Evolutionary conservation across 23 red algal species (phyloP).

Genomic region (Chondrus crispus): DNA sequence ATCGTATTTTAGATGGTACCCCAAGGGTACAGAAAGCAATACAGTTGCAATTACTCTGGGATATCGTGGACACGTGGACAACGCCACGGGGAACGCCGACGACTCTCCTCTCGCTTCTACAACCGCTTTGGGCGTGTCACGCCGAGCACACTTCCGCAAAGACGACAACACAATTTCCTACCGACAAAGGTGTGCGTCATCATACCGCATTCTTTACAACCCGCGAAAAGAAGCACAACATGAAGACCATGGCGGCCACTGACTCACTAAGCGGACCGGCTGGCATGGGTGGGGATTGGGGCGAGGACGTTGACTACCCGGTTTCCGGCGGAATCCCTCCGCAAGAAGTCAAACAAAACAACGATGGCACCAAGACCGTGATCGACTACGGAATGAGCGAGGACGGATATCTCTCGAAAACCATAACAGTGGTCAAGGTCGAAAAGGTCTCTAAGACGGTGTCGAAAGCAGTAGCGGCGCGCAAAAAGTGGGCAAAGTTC

Average conservation of each 20-base stretch:
- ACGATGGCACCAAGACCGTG: conserved; percentile 84
- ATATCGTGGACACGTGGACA: no score
- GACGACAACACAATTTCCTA: no score
- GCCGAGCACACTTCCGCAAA: no score
- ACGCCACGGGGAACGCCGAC: no score
- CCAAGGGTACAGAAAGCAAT: no score
- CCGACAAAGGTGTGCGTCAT: no score
- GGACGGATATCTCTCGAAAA: conserved; percentile 76
- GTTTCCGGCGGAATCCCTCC: conserved; percentile 66
- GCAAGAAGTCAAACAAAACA: conserved; percentile 72
- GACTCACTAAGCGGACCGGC: neutral
- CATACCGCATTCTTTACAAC: no score
- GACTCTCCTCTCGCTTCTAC: no score
- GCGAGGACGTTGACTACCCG: conserved; percentile 65
- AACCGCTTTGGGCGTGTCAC: no score
- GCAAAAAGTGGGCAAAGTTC: conserved; percentile 90
- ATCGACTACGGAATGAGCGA: conserved; percentile 86
- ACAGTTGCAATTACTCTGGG: no score
- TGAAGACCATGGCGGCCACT: neutral
- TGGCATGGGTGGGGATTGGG: conserved; percentile 61
- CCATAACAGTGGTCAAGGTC: conserved; percentile 47
- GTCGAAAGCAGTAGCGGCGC: conserved; percentile 67
- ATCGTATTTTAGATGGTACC: no score
- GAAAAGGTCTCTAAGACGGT: conserved; percentile 71
- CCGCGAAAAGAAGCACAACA: no score